These are phyloP conservation scores for Glycine soja DNA, from an alignment of 306 rosid species.

Conservation along the genomic window DNA sequence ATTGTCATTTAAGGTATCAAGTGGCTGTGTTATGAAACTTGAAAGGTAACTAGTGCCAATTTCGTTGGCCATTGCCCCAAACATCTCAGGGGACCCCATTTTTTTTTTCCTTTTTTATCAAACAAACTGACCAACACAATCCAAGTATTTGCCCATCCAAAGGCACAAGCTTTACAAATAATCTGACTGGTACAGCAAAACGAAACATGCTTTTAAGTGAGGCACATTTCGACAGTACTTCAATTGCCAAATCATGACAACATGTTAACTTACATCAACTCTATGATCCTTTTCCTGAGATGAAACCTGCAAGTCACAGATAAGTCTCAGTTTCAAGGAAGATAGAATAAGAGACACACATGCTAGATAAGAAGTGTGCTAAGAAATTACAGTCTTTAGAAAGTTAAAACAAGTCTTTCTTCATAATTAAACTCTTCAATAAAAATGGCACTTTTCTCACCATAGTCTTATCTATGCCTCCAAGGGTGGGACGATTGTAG, in stretches of 20 bases:
- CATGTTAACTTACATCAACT: constrained; percentile 67
- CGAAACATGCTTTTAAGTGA: constrained; percentile 3
- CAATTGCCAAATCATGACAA: constrained; percentile 29
- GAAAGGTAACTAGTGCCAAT: neutral
- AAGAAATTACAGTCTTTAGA: constrained; percentile 17
- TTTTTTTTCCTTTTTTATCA: neutral
- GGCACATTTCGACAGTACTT: constrained; percentile 4
- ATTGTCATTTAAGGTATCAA: constrained; percentile 25
- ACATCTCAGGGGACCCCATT: neutral
- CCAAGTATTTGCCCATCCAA: neutral
- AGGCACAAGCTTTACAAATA: constrained; percentile 9
- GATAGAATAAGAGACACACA: constrained; percentile 31
- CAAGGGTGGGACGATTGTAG: constrained; percentile 85
- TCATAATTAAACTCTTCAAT: constrained; percentile 15
- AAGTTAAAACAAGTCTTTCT: constrained; percentile 6
- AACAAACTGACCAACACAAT: neutral
- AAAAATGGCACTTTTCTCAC: constrained; percentile 46
- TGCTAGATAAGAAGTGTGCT: neutral
- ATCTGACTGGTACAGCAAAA: neutral
- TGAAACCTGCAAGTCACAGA: constrained; percentile 58
- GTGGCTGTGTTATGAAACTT: neutral
- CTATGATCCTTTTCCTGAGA: constrained; percentile 63
- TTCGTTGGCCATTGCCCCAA: neutral
- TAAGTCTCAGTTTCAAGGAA: constrained; percentile 41
- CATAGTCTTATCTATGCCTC: constrained; percentile 60